phyloP scores from a whole-genome alignment of 106 monocot genomes.

The Dendrobium chrysotoxum region DNA sequence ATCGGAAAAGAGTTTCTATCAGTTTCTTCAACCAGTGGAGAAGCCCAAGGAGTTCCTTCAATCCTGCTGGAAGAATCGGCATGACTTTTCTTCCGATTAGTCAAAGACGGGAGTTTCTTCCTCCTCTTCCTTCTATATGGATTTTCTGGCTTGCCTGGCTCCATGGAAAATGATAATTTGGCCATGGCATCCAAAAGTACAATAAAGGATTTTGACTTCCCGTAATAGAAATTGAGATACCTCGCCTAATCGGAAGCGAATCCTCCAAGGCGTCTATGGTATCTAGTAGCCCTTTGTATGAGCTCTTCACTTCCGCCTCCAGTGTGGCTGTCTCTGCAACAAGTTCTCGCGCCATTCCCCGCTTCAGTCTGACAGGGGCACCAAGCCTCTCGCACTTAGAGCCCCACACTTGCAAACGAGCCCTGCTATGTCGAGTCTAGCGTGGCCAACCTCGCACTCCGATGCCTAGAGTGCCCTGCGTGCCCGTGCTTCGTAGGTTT shows the following conservation, averaged over 20 bases:
- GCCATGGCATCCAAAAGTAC: constrained; percentile 25
- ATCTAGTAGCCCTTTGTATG: constrained; percentile 47
- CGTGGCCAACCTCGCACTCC: too few species aligned
- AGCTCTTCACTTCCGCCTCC: constrained; percentile 68
- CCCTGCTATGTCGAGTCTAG: too few species aligned
- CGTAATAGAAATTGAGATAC: constrained; percentile 48
- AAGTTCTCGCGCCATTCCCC: too few species aligned
- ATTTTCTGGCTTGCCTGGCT: constrained; percentile 32
- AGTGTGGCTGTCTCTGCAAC: too few species aligned
- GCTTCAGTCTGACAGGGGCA: too few species aligned
- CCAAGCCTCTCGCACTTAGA: too few species aligned
- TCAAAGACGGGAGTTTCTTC: constrained; percentile 30
- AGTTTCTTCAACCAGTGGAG: background rate
- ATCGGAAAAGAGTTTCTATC: constrained; percentile 5
- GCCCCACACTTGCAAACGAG: too few species aligned
- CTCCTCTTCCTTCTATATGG: constrained; percentile 43
- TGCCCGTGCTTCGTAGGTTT: too few species aligned
- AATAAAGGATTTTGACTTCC: constrained; percentile 57
- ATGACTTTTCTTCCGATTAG: constrained; percentile 20
- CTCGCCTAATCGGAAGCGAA: constrained; percentile 49
- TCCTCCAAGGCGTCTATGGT: constrained; percentile 60
- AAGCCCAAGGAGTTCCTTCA: background rate
- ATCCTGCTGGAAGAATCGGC: constrained; percentile 9
- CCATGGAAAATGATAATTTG: constrained; percentile 22
- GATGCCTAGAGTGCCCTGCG: too few species aligned